These are phyloP conservation scores for Fraxinus sp. DNA, from an alignment of 305 asterid genomes.

Conservation along the genomic window DNA sequence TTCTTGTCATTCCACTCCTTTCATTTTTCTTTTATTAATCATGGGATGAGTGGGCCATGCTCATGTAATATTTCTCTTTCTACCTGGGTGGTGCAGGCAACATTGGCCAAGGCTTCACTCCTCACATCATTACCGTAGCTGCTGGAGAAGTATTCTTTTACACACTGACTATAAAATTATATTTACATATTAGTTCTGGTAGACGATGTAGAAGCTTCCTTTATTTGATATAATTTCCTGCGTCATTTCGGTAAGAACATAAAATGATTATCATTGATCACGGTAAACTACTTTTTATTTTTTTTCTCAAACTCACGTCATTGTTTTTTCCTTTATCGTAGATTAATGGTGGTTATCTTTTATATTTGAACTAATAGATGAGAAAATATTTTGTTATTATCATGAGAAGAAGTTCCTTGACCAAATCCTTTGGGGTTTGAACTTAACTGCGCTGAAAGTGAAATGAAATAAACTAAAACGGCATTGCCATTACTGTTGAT, in stretches of 20 bases:
- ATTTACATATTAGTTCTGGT: neutral
- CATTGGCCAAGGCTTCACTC: slow-evolving; percentile 28
- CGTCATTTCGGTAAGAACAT: neutral
- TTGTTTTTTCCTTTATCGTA: neutral
- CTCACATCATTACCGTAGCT: slow-evolving; percentile 26
- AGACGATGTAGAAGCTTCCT: neutral
- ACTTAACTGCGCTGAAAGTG: neutral
- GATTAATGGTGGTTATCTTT: neutral
- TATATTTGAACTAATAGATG: neutral
- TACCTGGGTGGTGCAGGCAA: slow-evolving; percentile 17
- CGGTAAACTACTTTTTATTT: neutral
- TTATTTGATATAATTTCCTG: neutral
- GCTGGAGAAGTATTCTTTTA: slow-evolving; percentile 25
- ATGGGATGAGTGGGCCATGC: neutral
- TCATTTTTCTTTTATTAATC: neutral
- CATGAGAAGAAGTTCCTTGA: neutral
- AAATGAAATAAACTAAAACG: neutral
- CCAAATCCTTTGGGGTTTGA: neutral
- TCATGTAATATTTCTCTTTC: neutral
- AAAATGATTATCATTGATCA: neutral
- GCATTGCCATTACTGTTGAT: neutral
- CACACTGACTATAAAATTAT: neutral
- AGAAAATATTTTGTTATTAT: neutral
- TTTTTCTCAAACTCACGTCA: neutral
- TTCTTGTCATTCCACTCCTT: neutral